A percentile compares a stretch with the other conserved stretches of the same genome.
phyloP scores from a whole-genome alignment of 2,329 filamentous ascomycete genomes.

The Lasiodiplodia hormozganensis region DNA sequence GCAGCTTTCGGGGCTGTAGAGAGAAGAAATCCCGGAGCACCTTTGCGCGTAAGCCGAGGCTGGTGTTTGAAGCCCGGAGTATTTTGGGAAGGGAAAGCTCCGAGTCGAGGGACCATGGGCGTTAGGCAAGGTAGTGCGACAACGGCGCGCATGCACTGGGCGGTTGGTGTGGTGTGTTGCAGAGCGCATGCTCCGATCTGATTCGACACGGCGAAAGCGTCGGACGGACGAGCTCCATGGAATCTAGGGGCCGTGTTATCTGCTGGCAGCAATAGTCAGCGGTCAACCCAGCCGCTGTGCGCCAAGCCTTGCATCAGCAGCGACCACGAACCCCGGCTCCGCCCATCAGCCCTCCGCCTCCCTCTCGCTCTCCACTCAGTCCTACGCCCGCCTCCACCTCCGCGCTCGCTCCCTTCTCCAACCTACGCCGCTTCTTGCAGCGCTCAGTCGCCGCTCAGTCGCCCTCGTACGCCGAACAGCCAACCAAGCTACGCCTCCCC shows the following conservation, averaged over 20 bases:
- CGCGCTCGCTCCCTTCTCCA: neutral
- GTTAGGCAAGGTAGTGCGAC: slow-evolving; percentile 7
- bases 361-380: slow-evolving; percentile 10
- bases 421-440: neutral
- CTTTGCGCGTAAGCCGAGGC: too few relatives aligned
- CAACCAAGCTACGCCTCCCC: neutral
- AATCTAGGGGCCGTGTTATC: slow-evolving; percentile 12
- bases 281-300: neutral
- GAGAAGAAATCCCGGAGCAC: too few relatives aligned
- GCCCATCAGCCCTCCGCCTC: slow-evolving; percentile 22
- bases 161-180: neutral
- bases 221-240: neutral
- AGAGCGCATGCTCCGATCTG: neutral
- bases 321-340: slow-evolving; percentile 11
- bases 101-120: neutral
- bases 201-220: neutral
- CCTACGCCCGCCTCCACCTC: slow-evolving; percentile 4
- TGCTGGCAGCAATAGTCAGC: slow-evolving; percentile 7
- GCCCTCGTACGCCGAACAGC: neutral
- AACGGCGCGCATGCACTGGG: slow-evolving; percentile 7
- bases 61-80: too few relatives aligned
- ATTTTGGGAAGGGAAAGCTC: too few relatives aligned
- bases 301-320: slow-evolving; percentile 28
- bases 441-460: neutral
- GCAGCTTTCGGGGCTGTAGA: too few relatives aligned